Conservation (phyloP, 345 rosid genomes). For the Arabis alpina region DNA sequence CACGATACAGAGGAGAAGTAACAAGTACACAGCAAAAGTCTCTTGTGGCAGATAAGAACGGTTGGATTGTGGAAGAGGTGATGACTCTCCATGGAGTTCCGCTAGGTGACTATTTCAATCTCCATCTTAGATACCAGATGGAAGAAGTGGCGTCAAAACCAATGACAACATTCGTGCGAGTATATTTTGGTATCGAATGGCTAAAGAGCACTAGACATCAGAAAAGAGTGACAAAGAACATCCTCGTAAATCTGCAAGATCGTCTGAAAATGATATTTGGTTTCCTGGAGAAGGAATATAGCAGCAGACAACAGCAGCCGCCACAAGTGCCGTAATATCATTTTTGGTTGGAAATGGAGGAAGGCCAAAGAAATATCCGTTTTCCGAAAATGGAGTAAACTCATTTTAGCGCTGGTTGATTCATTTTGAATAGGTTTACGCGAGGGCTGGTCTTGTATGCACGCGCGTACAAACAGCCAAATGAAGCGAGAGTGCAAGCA, state of each 20-base stretch:
- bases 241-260: conserved; percentile 64
- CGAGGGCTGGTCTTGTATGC: conserved; percentile 2
- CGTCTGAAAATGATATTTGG: conserved; percentile 69
- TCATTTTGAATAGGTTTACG: background rate
- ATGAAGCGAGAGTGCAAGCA: conserved; percentile 17
- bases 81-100: conserved; percentile 94
- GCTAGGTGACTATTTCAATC: conserved; percentile 85
- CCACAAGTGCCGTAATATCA: conserved; percentile 22
- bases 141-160: conserved; percentile 68
- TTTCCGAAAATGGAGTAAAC: background rate
- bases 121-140: conserved; percentile 79
- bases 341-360: conserved; percentile 22
- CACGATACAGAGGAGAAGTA: conserved; percentile 92
- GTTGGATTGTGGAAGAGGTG: conserved; percentile 92
- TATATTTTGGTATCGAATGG: conserved; percentile 85
- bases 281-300: conserved; percentile 73
- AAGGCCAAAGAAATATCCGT: background rate
- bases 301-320: conserved; percentile 44
- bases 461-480: background rate
- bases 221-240: conserved; percentile 80
- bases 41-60: conserved; percentile 60
- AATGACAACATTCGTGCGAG: conserved; percentile 62
- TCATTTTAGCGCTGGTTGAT: background rate
- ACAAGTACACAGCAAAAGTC: conserved; percentile 91
- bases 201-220: conserved; percentile 81